phyloP scores from a whole-genome alignment of 257 asterid species.

The Petrea volubilis region DNA sequence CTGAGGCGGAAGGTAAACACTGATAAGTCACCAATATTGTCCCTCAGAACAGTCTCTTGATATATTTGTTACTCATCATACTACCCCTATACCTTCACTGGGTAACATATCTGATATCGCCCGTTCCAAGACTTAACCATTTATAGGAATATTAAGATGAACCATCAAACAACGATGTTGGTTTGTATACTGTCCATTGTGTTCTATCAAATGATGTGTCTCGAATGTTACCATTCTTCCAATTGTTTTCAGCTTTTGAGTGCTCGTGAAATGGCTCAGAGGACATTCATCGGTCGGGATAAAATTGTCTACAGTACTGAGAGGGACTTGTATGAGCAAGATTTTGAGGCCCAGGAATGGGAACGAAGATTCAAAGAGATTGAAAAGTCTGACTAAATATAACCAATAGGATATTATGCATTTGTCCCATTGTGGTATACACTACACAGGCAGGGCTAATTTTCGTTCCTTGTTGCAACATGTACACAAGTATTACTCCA shows the following conservation, averaged over 20 bases:
- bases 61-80: not conserved
- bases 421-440: not conserved
- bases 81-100: not conserved
- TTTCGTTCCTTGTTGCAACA: not conserved
- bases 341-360: constrained; percentile 54
- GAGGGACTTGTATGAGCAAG: constrained; percentile 54
- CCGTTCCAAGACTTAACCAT: too few relatives aligned
- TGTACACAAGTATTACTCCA: not conserved
- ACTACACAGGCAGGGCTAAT: not conserved
- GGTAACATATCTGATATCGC: too few relatives aligned
- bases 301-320: constrained; percentile 61
- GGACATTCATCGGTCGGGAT: constrained; percentile 59
- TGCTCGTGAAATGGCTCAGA: constrained; percentile 72
- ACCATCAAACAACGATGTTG: too few relatives aligned
- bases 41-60: not conserved
- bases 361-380: constrained; percentile 54
- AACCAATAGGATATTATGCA: not conserved
- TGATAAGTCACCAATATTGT: not conserved
- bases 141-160: too few relatives aligned
- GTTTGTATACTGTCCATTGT: not conserved
- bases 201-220: not conserved
- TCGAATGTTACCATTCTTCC: not conserved
- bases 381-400: constrained; percentile 37
- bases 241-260: constrained; percentile 47
- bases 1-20: constrained; percentile 55